A percentile compares a stretch with the other conserved stretches of the same genome.
Evolutionary conservation across 2,329 filamentous ascomycete genomes (phyloP).

Genomic region (Penicillium aurantiogriseum): DNA sequence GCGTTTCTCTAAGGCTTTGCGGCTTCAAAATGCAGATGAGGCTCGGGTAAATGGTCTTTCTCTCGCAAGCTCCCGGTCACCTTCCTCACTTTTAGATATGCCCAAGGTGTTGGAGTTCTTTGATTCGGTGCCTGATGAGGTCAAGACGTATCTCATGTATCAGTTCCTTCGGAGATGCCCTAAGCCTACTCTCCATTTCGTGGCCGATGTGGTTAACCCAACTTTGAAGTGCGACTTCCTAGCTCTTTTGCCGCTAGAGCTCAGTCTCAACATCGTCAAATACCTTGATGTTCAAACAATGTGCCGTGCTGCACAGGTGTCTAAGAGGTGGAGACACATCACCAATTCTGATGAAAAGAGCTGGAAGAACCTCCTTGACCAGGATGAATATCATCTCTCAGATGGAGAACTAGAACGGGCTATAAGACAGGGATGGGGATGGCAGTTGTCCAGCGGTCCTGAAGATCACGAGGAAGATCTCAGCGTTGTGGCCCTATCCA

Average conservation of each 20-base stretch:
- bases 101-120: constrained; percentile 84
- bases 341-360: constrained; percentile 91
- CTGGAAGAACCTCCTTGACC: constrained; percentile 90
- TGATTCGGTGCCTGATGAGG: constrained; percentile 81
- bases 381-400: constrained; percentile 75
- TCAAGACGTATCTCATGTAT: constrained; percentile 97
- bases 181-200: constrained; percentile 81
- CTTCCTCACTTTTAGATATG: constrained; percentile 67
- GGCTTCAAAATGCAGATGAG: constrained; percentile 18
- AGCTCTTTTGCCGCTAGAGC: constrained; percentile 75
- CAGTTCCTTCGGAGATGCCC: constrained; percentile 86
- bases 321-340: constrained; percentile 87
- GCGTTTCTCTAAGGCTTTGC: constrained; percentile 22
- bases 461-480: constrained; percentile 80
- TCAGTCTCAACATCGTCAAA: constrained; percentile 81
- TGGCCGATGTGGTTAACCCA: constrained; percentile 88
- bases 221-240: constrained; percentile 94
- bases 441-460: constrained; percentile 79
- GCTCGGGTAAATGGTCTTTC: constrained; percentile 11
- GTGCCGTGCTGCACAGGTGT: constrained; percentile 87
- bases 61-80: constrained; percentile 26
- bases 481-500: constrained; percentile 51
- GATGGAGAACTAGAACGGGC: constrained; percentile 81
- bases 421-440: constrained; percentile 91
- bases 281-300: constrained; percentile 84